phyloP scores from a whole-genome alignment of 192 early-diverging fungal genomes.

The Kappamyces sp. region DNA sequence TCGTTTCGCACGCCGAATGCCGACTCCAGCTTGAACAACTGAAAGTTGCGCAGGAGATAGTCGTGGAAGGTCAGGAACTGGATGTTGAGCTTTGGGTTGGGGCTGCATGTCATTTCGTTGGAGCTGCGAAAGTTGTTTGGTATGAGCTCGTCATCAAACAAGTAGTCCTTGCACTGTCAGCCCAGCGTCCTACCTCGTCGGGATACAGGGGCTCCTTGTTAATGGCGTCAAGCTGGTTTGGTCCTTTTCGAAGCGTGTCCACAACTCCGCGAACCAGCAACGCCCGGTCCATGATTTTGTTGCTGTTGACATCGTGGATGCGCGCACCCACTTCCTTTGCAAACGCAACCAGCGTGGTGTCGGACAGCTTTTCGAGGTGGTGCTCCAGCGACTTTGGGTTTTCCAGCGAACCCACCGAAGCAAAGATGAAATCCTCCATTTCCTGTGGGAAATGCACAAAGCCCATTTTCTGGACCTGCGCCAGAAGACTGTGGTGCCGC shows the following conservation, averaged over 20 bases:
- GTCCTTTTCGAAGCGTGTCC: slow-evolving; percentile 50
- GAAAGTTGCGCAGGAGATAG: slow-evolving; percentile 81
- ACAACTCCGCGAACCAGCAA: slow-evolving; percentile 58
- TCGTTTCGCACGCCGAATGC: slow-evolving; percentile 81
- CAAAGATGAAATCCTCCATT: slow-evolving; percentile 69
- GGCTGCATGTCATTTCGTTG: slow-evolving; percentile 59
- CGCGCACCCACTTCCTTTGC: slow-evolving; percentile 62
- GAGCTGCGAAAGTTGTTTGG: slow-evolving; percentile 32
- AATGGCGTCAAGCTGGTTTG: slow-evolving; percentile 65
- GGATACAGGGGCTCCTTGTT: slow-evolving; percentile 71
- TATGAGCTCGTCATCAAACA: slow-evolving; percentile 66
- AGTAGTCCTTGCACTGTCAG: slow-evolving; percentile 18
- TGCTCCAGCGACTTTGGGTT: slow-evolving; percentile 33
- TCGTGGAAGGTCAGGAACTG: slow-evolving; percentile 93
- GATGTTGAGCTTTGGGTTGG: slow-evolving; percentile 84
- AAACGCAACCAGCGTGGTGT: slow-evolving; percentile 46
- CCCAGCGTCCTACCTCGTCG: slow-evolving; percentile 46
- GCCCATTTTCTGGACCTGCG: slow-evolving; percentile 67
- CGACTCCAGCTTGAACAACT: slow-evolving; percentile 76
- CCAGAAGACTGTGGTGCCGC: slow-evolving; percentile 54
- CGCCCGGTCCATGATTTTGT: slow-evolving; percentile 14
- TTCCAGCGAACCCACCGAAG: slow-evolving; percentile 65
- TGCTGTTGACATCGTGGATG: slow-evolving; percentile 29
- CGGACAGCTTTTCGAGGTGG: slow-evolving; percentile 48
- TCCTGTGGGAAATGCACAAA: slow-evolving; percentile 62